Base-by-base conservation (phyloP, 1,284 basidiomycete genomes). In the Phlebopus sp. region DNA sequence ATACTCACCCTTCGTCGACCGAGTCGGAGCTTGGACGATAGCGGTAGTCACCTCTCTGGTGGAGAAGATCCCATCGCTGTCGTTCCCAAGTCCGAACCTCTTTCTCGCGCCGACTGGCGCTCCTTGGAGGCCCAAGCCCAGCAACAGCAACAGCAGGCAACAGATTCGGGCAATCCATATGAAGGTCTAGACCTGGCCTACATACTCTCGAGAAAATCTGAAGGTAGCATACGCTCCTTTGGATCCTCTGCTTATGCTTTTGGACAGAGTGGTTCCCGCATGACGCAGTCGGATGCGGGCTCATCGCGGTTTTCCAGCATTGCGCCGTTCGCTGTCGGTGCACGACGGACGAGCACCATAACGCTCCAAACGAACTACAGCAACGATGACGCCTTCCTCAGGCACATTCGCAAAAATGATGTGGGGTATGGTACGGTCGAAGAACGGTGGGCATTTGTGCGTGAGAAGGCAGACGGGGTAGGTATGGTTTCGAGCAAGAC, bases 391-490 rank as follows among this genome's bases (percentile, higher is more conserved):
- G 69, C 81, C 8, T 88, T 88, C 57, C 70, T 71, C 38, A 72
- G 70, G 46, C 77, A 76, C 31, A 58, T 84, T 15, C 65, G 70
- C 30, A 69, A 66, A 42, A 69, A 76, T 66, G 81, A 80, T 50
- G 72, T 69, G 11, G 68, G 67, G 19, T 81, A 79, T 49, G 69
- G 69, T 19, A 58, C 65, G 30, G 64, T 75, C 44, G 67, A 72
- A 38, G 66, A 68, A 32, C 74, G 76, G 46, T 89, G 86, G 86
- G 77, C 72, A n/a, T 86, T 87, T 62, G 70, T 66, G 48, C 74
- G 72, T 52, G 83, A 85, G 60, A 75, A 65, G 19, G 74, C 69
- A 13, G 78, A 80, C 46, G 64, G 64, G 5, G 34, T 56, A 5
- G 54, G 60, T 8, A 66, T 41, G 13, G 47, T 49, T 1, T 57